Base-by-base conservation (phyloP, 1,284 basidiomycete species). In the Malassezia restricta region DNA sequence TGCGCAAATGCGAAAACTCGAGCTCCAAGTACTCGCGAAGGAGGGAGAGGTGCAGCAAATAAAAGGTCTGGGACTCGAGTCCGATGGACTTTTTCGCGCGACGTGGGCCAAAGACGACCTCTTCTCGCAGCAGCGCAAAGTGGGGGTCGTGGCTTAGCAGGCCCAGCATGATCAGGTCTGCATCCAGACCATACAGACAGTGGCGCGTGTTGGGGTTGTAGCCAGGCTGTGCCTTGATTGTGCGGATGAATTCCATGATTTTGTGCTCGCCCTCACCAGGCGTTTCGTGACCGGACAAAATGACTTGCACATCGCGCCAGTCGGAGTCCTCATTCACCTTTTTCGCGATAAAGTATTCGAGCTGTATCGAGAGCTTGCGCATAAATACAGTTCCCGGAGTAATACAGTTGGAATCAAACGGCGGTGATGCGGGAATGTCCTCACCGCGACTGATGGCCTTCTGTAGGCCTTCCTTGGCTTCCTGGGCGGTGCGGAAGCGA, bases 201-300 rank as follows among this genome's bases (percentile, higher is more conserved):
- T 99, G 94, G 61, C 94, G 83, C 47, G 87, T 79, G 70, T 92
- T 91, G 17, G 88, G 86, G 74, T 90, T 83, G 77, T 98, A 94
- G 71, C 86, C 85, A 8, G 86, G 86, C 75, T 98, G 94, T 27
- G 94, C 90, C 66, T 92, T 87, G 53, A 83, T 83, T 57, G 89
- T 77, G 46, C 94, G 85, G 69, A 99, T 96, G 75, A 92, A 98
- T 74, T 98, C 94, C 86, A 98, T 96, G 66, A 99, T 92, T 79
- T 99, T 99, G 80, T 99, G 94, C 74, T 99, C 94, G 59, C 94
- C 94, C 75, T 99, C 94, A 60, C 94, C 94, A 0, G 92, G 92
- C 33, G 77, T 88, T 65, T 98, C 91, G 74, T 98, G 91, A n/a
- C 92, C 94, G 35, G 89, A 94, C 40, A 99, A 78, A 45, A 99